Conservation (phyloP, 1,284 basidiomycete genomes). For the Hortiboletus rubellus region DNA sequence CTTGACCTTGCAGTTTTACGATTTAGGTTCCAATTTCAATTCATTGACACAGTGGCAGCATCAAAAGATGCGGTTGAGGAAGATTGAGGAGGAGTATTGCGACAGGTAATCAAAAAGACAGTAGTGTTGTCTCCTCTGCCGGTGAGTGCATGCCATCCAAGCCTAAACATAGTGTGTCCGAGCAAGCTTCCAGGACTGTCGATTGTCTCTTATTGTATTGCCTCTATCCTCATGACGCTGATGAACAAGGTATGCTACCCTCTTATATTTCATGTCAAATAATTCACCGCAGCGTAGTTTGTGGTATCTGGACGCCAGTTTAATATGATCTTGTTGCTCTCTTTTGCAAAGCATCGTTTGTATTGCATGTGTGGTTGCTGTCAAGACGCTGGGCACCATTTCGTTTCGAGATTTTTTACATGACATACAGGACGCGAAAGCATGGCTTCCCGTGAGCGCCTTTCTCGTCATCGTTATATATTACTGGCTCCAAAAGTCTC, state of each 20-base stretch:
- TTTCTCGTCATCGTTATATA: conserved; percentile 95
- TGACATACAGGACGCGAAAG: conserved; percentile 78
- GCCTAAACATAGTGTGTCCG: background rate
- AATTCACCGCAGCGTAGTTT: conserved; percentile 53
- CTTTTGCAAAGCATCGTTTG: conserved; percentile 93
- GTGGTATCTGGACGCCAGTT: conserved; percentile 94
- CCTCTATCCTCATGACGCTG: conserved; percentile 97
- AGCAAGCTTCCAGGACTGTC: conserved; percentile 56
- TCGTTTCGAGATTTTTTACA: conserved; percentile 83
- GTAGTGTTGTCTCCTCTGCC: conserved; percentile 20
- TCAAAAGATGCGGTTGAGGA: conserved; percentile 18
- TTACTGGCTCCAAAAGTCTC: conserved; percentile 93
- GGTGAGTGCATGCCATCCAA: conserved; percentile 18
- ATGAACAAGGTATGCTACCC: conserved; percentile 83
- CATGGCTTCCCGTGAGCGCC: conserved; percentile 94
- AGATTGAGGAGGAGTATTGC: conserved; percentile 32
- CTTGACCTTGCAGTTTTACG: background rate
- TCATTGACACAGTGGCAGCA: conserved; percentile 12
- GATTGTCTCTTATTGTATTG: conserved; percentile 88
- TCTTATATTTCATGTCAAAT: background rate
- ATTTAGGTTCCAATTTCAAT: background rate
- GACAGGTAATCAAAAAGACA: conserved; percentile 28
- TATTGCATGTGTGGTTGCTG: conserved; percentile 69
- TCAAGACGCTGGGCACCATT: conserved; percentile 84
- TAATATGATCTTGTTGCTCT: conserved; percentile 96